Conservation (phyloP, 164 flowering plant species). For the Litsea cubeba region DNA sequence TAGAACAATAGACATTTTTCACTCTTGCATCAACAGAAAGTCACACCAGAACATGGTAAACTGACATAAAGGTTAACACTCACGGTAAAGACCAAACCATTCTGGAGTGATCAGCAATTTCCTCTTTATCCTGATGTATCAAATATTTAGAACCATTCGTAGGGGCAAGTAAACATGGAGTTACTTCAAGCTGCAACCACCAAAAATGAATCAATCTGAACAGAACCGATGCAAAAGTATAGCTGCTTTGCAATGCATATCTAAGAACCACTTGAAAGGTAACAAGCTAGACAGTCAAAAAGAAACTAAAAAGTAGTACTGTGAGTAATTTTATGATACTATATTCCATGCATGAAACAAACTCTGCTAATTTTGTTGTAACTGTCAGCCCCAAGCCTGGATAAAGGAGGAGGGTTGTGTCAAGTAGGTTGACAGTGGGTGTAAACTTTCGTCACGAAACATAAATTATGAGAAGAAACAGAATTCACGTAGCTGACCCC, state of each 20-base stretch:
- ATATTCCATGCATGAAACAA: no score
- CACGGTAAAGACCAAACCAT: conserved; percentile 85
- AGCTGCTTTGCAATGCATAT: background rate
- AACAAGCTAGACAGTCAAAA: no score
- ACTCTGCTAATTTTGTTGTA: no score
- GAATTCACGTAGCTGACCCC: no score
- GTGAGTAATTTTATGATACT: no score
- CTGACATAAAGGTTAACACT: conserved; percentile 27
- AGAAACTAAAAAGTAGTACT: no score
- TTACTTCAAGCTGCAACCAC: conserved; percentile 70
- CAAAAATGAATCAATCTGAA: conserved; percentile 1
- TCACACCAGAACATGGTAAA: no score
- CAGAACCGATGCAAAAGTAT: conserved; percentile 3
- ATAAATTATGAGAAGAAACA: no score
- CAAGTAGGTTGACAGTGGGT: no score
- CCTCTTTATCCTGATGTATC: conserved; percentile 14
- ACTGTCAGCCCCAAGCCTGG: no score
- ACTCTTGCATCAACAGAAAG: background rate
- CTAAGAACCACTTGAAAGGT: background rate
- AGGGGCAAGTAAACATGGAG: conserved; percentile 80
- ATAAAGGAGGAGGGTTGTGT: no score
- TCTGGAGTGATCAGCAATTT: conserved; percentile 33
- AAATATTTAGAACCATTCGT: conserved; percentile 23
- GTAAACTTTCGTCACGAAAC: no score
- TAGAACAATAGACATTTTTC: background rate